phyloP scores from a whole-genome alignment of 2,329 filamentous ascomycete genomes.

The Fusarium sororula region DNA sequence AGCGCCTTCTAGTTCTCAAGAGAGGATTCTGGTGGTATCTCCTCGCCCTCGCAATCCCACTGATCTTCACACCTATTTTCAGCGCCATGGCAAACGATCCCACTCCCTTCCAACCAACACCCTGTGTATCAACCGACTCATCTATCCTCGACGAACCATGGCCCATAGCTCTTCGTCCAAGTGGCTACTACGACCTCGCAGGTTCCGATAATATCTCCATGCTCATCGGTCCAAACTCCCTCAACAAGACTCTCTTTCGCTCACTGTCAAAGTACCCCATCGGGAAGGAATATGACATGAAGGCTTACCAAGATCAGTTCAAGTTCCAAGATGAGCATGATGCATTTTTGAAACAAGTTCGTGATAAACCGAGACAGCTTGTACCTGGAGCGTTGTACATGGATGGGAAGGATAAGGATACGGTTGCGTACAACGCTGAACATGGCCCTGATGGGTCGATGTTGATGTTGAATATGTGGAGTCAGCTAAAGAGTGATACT shows the following conservation, averaged over 20 bases:
- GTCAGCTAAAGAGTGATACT: background rate
- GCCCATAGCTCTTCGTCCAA: background rate
- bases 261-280: background rate
- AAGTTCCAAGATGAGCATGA: background rate
- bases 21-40: slow-evolving; percentile 1
- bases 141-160: background rate
- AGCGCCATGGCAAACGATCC: background rate
- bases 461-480: slow-evolving; percentile 1
- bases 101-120: background rate
- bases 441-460: background rate
- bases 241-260: background rate
- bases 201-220: background rate
- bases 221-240: background rate
- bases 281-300: background rate
- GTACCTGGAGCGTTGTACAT: background rate
- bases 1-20: background rate
- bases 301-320: background rate
- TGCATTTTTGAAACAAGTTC: background rate
- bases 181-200: background rate
- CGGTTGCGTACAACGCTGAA: background rate
- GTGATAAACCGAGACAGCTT: background rate
- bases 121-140: background rate
- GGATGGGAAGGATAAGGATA: background rate
- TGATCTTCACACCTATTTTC: background rate
- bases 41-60: background rate